A percentile compares a stretch with the other conserved stretches of the same genome.
Evolutionary conservation across 2,329 filamentous ascomycete genomes (phyloP).

Genomic region (Cryphonectria carpinicola): DNA sequence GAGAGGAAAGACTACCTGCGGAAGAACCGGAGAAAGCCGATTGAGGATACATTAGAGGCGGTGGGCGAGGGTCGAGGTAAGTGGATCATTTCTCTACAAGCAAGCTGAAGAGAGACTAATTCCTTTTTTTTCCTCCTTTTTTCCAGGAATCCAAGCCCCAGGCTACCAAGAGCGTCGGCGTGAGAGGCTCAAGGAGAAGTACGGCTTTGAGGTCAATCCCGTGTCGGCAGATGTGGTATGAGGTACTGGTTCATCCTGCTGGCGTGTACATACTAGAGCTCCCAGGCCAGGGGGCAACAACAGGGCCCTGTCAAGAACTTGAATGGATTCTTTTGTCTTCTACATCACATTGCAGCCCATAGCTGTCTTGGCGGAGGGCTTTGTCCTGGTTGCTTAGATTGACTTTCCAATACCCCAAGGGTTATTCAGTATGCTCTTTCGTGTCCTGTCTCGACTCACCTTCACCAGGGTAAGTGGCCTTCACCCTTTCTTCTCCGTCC

Average conservation of each 20-base stretch:
- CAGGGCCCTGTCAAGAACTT: neutral
- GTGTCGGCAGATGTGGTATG: slow-evolving; percentile 52
- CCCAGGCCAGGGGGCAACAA: slow-evolving; percentile 2
- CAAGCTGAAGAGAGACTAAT: slow-evolving; percentile 22
- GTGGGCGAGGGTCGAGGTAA: slow-evolving; percentile 87
- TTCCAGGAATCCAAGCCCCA: slow-evolving; percentile 75
- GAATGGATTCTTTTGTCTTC: slow-evolving; percentile 15
- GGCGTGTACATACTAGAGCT: slow-evolving; percentile 30
- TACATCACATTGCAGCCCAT: neutral
- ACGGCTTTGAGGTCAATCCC: slow-evolving; percentile 81
- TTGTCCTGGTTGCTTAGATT: neutral
- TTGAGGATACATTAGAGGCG: slow-evolving; percentile 78
- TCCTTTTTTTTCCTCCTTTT: neutral
- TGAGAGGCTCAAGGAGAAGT: slow-evolving; percentile 81
- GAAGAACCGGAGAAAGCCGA: slow-evolving; percentile 73
- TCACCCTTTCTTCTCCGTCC: neutral
- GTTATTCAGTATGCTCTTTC: neutral
- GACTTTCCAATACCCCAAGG: neutral
- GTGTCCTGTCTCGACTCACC: neutral
- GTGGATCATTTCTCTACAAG: slow-evolving; percentile 30
- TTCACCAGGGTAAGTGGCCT: slow-evolving; percentile 8
- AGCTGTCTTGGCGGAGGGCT: neutral
- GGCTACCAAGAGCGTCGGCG: slow-evolving; percentile 85
- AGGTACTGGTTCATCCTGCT: slow-evolving; percentile 30
- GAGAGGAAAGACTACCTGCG: slow-evolving; percentile 75